Base-by-base conservation (phyloP, 345 rosid species). In the Eucalyptus curtisii region DNA sequence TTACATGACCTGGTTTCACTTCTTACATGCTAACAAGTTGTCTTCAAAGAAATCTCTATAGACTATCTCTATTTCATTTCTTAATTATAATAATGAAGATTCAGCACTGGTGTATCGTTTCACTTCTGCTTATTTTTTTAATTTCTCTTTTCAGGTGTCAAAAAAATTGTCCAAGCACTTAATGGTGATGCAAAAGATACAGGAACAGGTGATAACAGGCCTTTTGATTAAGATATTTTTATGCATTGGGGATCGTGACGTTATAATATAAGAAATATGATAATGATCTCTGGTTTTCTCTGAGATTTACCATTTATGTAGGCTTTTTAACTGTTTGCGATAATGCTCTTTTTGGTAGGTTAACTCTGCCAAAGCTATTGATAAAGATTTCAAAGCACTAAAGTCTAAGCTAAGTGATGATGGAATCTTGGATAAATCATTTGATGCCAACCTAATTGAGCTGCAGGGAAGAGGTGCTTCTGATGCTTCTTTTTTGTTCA, bases 151-250 rank as follows among this genome's bases (percentile, higher is more conserved):
- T 89, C 95, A 98, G 99, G 92, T 95, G 57, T 90, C 89, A 88
- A 94, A 93, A 93, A 97, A 96, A 92, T 93, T 96, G 93, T 93
- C 95, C 86, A 96, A 97, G 96, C 95, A 95, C 89, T 91, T 93
- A 37, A 90, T 91, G 88, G 96, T 92, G 92, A 94, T 97, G 95
- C 96, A 96, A 92, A 90, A 93, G 87, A 93, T 96, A 81, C 92
- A 93, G 42, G 97, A 97, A 92, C 96, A 96, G 97, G 99, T 96
- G 88, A 27, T 37, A 22, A 33, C 52, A 40, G 84, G 47, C 49
- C 45, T 81, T 22, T 30, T 86, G 20, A 37, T 42, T 33, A 55
- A 57, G 44, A 76, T 76, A 31, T 31, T 86, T 88, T 91, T 45
- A 76, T 40, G 71, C 84, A 81, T 27, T 47, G 64, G 86, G 86